Conservation (phyloP, 495 filamentous ascomycete species). For the Cladorrhinum samala region DNA sequence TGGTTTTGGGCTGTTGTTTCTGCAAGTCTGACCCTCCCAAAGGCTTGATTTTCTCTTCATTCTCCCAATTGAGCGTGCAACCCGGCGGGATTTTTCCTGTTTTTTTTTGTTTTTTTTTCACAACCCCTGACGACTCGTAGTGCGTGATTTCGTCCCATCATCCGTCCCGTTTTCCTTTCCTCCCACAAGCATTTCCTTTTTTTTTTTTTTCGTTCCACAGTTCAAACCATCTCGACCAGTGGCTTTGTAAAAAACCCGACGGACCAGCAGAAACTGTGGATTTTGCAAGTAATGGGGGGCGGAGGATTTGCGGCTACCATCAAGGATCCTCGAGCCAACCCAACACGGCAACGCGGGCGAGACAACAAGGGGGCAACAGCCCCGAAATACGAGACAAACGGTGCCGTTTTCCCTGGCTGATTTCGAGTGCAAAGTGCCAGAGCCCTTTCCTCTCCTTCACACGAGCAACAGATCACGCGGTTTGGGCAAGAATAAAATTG, state of each 20-base stretch:
- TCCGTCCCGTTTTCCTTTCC: background rate
- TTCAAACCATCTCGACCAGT: no score
- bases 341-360: background rate
- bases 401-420: background rate
- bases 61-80: slow-evolving; percentile 2
- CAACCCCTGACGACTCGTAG: background rate
- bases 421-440: background rate
- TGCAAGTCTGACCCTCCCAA: slow-evolving; percentile 2
- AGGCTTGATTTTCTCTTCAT: slow-evolving; percentile 5
- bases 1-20: slow-evolving; percentile 5
- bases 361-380: slow-evolving; percentile 9
- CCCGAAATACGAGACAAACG: slow-evolving; percentile 9
- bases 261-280: no score
- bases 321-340: background rate
- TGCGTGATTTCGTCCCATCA: no score
- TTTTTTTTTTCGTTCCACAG: no score
- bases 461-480: no score
- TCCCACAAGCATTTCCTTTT: no score
- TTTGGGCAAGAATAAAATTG: no score
- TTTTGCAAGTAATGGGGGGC: background rate
- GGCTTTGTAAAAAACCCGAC: no score
- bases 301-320: slow-evolving; percentile 6
- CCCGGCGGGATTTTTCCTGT: background rate
- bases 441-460: background rate
- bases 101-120: background rate